Percentiles rank a stretch among this genome's conserved stretches.
These are phyloP conservation scores for Ambrosiella beaveri DNA, from an alignment of 2,329 filamentous ascomycete species.

Conservation along the genomic window DNA sequence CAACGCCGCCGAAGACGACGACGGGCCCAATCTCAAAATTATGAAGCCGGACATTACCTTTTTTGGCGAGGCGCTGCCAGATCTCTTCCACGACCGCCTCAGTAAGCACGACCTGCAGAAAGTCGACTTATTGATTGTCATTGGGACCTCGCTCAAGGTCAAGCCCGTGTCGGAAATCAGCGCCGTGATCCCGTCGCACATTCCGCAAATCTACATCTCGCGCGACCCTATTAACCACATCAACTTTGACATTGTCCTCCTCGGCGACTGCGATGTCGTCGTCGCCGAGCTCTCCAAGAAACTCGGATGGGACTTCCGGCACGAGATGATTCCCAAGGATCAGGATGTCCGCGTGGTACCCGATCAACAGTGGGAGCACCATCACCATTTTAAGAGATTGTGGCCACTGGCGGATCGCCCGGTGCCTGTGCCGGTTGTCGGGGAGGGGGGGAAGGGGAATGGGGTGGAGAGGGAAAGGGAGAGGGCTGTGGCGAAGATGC, in stretches of 20 bases:
- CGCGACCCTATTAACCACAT: constrained; percentile 72
- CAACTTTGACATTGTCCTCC: constrained; percentile 87
- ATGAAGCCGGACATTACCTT: constrained; percentile 99
- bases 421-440: not conserved
- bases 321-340: constrained; percentile 63
- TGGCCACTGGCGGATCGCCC: not conserved
- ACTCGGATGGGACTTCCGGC: constrained; percentile 61
- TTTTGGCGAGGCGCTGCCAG: constrained; percentile 80
- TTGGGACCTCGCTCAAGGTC: constrained; percentile 90
- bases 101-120: constrained; percentile 63
- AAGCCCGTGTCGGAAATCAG: constrained; percentile 88
- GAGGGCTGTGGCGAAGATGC: not conserved
- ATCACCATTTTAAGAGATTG: not conserved
- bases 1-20: constrained; percentile 15
- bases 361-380: not conserved
- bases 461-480: not conserved
- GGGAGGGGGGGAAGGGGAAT: not conserved
- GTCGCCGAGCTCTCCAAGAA: constrained; percentile 72
- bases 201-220: constrained; percentile 83
- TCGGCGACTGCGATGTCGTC: constrained; percentile 89
- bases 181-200: constrained; percentile 55
- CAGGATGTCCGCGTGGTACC: constrained; percentile 44
- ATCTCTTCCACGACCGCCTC: constrained; percentile 64
- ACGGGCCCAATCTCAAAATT: constrained; percentile 45
- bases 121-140: constrained; percentile 83